Evolutionary conservation across 176 grass and related monocot species (phyloP), one percentile per base, ranked within the genome.

Genomic region (Oryza rufipogon): DNA sequence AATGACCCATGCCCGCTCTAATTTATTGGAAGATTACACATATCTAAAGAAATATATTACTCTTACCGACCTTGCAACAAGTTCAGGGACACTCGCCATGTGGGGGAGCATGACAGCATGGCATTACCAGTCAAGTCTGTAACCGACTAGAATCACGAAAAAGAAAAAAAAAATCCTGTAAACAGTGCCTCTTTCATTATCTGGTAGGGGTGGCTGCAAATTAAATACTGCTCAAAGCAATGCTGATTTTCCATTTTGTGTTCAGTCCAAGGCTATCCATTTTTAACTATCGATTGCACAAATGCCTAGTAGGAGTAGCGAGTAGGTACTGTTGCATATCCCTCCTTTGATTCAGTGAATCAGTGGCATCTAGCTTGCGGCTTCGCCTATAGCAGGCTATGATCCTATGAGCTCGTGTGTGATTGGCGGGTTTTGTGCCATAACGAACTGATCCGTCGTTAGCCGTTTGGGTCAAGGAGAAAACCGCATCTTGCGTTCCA

Each of bases 391-490:
- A 87, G 7, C 49, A 19, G 30, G 54, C 42, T 79, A 14, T 2
- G 73, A 17, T 1, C 17, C 16, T 79, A 19, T 2, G 66, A 9
- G 2, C 12, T 88, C 17, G 42, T 25, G 52, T 44, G 9, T 34
- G 52, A 71, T 36, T 52, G 77, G 44, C 41, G 32, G 10, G 60
- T 52, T 22, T 42, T 71, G 77, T 71, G 82, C 71, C 76, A 65
- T 45, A 81, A 76, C 60, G 82, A 81, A 51, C 77, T 14, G 30
- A 80, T 19, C 16, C 51, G 71, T 81, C 71, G 71, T 54, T 64
- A 89, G 48, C 71, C 82, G 60, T 6, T 32, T 17, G 51, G 77
- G 41, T 28, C 77, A 42, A 38, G 14, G 0, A 22, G 17, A 32
- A 67, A 56, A 74, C 1, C 68, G 33, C 25, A 63, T 74, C 69